These are phyloP conservation scores for Pichia paraexigua DNA, from an alignment of 805 yeast species.

Conservation along the genomic window DNA sequence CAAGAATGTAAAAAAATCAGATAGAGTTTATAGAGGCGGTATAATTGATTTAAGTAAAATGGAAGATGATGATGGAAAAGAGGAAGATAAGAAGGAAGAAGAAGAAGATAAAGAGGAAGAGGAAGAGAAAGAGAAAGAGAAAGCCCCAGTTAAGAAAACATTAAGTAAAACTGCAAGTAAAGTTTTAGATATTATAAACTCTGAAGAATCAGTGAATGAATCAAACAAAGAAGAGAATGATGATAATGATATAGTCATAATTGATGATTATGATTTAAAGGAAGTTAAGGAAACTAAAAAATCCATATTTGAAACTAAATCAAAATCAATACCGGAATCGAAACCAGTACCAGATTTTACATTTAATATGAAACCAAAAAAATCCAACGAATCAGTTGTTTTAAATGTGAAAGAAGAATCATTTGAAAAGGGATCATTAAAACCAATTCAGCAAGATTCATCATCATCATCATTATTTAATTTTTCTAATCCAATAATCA, in stretches of 20 bases:
- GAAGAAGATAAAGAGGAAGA: constrained; percentile 6
- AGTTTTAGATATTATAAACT: constrained; percentile 10
- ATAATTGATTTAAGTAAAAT: constrained; percentile 14
- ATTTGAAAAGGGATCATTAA: not conserved
- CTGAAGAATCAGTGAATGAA: not conserved
- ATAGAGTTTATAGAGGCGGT: constrained; percentile 9
- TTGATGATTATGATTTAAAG: not conserved
- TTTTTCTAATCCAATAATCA: not conserved
- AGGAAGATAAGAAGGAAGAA: not conserved
- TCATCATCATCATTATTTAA: not conserved
- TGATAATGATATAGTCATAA: not conserved
- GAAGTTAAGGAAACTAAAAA: not conserved
- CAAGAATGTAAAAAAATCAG: not conserved
- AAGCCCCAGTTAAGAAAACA: not conserved
- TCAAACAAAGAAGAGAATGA: not conserved
- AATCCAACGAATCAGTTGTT: not conserved
- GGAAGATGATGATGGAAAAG: constrained; percentile 7
- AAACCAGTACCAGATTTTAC: not conserved
- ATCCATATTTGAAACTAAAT: not conserved
- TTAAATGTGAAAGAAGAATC: not conserved
- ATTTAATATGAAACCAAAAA: not conserved
- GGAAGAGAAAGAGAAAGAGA: constrained; percentile 3
- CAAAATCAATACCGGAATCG: not conserved
- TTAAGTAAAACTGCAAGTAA: constrained; percentile 16
- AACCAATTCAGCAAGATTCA: not conserved